These are phyloP conservation scores for Botrytis pseudocinerea DNA, from an alignment of 2,329 filamentous ascomycete genomes.

Conservation along the genomic window DNA sequence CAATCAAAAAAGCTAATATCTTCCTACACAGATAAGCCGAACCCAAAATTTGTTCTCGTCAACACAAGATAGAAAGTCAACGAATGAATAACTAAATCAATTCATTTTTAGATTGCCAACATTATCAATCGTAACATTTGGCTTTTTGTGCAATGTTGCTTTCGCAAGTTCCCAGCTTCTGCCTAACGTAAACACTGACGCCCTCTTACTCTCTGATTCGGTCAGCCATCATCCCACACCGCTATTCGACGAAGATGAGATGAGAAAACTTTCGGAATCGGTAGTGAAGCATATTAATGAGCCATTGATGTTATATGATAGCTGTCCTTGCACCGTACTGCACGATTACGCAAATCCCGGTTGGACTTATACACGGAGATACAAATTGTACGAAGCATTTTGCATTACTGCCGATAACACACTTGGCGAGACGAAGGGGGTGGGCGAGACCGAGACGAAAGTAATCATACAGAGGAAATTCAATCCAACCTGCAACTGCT, in stretches of 20 bases:
- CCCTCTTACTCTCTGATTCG: conserved; percentile 14
- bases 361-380: background rate
- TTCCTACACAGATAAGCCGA: background rate
- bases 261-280: background rate
- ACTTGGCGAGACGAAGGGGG: conserved; percentile 19
- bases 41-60: conserved; percentile 6
- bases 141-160: conserved; percentile 21
- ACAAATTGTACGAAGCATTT: conserved; percentile 1
- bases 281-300: conserved; percentile 15
- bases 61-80: conserved; percentile 5
- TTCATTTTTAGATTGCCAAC: conserved; percentile 7
- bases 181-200: conserved; percentile 22
- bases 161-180: conserved; percentile 20
- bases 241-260: conserved; percentile 20
- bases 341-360: background rate
- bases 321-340: conserved; percentile 8
- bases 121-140: conserved; percentile 12
- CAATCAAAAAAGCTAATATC: background rate
- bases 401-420: background rate
- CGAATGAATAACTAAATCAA: conserved; percentile 9
- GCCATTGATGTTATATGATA: background rate
- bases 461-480: background rate
- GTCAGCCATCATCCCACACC: conserved; percentile 14
- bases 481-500: conserved; percentile 3
- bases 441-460: background rate